Evolutionary conservation across 495 filamentous ascomycete genomes (phyloP).

Genomic region (Hyaloscypha finlandica): DNA sequence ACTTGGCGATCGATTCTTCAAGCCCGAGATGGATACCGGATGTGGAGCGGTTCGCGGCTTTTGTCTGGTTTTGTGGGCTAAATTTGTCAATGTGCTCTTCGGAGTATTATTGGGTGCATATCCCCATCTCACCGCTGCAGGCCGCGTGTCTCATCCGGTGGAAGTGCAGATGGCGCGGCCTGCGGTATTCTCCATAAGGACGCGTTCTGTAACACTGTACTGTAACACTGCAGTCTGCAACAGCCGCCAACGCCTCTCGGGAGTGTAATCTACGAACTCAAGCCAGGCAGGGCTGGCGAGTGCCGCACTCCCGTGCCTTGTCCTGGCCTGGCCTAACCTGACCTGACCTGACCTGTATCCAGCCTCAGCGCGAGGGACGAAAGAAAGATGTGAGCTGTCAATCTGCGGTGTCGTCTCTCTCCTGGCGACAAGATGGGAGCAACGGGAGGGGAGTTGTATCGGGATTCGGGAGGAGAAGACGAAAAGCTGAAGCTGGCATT

Average conservation of each 20-base stretch:
- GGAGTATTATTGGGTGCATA: not conserved
- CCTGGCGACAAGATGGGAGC: not conserved
- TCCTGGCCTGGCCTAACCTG: no score
- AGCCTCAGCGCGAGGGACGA: no score
- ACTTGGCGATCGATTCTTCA: not conserved
- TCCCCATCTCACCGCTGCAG: not conserved
- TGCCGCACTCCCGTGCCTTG: no score
- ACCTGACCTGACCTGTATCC: no score
- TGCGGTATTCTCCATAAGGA: not conserved
- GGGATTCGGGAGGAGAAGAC: not conserved
- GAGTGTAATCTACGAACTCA: no score
- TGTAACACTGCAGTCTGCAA: no score
- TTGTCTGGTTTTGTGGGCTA: not conserved
- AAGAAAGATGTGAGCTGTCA: no score
- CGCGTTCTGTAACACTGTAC: not conserved
- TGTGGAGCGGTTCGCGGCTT: not conserved
- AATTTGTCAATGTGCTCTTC: not conserved
- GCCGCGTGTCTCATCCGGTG: not conserved
- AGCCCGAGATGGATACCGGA: not conserved
- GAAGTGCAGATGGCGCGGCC: not conserved
- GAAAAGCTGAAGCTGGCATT: not conserved
- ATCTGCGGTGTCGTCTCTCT: not conserved
- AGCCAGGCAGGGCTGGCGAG: no score
- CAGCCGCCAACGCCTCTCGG: not conserved
- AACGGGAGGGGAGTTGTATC: not conserved